phyloP scores from a whole-genome alignment of 345 rosid species.

The Pistacia atlantica region DNA sequence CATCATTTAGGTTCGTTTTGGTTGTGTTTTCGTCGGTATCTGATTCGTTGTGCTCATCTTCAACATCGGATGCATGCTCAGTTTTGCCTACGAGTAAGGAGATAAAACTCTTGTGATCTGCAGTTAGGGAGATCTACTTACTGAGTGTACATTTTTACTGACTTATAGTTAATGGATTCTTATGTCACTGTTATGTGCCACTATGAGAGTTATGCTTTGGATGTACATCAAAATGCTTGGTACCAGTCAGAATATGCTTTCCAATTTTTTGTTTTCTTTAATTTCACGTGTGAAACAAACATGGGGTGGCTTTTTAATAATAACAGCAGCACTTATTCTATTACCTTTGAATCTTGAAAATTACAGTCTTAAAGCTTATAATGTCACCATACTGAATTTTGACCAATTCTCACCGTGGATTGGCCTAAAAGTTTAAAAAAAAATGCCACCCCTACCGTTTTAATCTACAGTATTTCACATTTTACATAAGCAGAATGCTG shows the following conservation, averaged over 20 bases:
- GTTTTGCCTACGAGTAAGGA: too few relatives aligned
- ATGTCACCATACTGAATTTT: background rate
- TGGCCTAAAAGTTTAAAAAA: background rate
- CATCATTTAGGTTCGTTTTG: too few relatives aligned
- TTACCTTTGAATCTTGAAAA: background rate
- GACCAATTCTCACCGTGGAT: background rate
- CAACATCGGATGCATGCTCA: too few relatives aligned
- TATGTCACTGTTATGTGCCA: background rate
- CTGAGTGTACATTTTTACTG: too few relatives aligned
- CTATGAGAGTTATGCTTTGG: background rate
- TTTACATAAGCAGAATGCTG: background rate
- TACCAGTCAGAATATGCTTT: background rate
- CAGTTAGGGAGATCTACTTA: too few relatives aligned
- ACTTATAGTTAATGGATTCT: too few relatives aligned
- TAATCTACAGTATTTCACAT: background rate
- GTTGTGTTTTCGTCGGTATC: too few relatives aligned
- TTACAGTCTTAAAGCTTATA: background rate
- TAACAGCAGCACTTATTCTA: background rate
- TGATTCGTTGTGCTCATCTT: too few relatives aligned
- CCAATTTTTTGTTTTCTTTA: background rate
- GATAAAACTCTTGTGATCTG: too few relatives aligned
- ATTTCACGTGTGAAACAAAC: background rate
- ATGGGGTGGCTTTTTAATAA: background rate
- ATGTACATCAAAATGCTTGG: background rate
- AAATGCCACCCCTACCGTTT: background rate